phyloP scores from a whole-genome alignment of 1,284 basidiomycete species.

The Puccinia brachypodii region DNA sequence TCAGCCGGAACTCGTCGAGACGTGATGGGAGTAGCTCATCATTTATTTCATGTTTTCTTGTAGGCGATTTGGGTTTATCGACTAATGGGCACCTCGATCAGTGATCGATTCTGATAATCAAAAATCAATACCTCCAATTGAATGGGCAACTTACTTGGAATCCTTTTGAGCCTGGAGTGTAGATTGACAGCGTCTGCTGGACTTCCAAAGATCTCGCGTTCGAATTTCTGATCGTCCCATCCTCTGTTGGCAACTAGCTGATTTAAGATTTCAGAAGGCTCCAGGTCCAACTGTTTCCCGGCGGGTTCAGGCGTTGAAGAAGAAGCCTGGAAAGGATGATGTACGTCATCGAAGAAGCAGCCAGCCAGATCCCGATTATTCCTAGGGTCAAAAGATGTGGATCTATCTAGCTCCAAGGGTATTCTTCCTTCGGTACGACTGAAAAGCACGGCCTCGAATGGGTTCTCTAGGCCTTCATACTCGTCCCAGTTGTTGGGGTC shows the following conservation, averaged over 20 bases:
- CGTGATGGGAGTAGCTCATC: slow-evolving; percentile 8
- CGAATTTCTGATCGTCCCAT: slow-evolving; percentile 12
- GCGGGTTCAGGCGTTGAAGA: not conserved
- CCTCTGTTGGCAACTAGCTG: not conserved
- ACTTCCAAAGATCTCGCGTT: slow-evolving; percentile 38
- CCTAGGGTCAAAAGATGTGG: slow-evolving; percentile 30
- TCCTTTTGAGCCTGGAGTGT: slow-evolving; percentile 13
- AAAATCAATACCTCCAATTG: not conserved
- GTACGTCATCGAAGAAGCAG: not conserved
- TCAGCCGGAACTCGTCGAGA: slow-evolving; percentile 16
- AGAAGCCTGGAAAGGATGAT: not conserved
- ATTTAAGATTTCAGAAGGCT: slow-evolving; percentile 1
- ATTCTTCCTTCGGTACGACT: slow-evolving; percentile 14
- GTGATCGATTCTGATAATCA: not conserved
- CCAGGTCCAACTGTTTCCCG: not conserved
- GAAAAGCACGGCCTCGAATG: slow-evolving; percentile 35
- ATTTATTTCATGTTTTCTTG: slow-evolving; percentile 3
- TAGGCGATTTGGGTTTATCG: not conserved
- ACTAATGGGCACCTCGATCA: not conserved
- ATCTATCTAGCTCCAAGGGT: not conserved
- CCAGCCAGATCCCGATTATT: not conserved
- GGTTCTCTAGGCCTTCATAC: slow-evolving; percentile 4
- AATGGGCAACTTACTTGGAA: slow-evolving; percentile 1
- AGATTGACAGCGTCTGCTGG: slow-evolving; percentile 17
- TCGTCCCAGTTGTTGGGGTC: not conserved